Conservation (phyloP, 2,329 filamentous ascomycete species). For the Penicillium sp. region DNA sequence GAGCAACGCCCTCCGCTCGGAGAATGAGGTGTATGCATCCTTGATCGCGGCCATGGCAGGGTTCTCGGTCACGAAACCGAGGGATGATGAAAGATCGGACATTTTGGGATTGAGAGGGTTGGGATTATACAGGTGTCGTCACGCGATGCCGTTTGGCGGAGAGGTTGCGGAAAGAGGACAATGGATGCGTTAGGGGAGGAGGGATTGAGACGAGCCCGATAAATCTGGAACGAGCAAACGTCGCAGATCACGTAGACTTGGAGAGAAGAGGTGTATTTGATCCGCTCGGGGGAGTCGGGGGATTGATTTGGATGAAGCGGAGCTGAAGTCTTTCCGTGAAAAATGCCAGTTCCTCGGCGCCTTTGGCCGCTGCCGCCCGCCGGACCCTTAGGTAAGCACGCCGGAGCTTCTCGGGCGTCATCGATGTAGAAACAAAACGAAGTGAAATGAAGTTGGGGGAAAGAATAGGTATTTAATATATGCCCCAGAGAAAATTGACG, state of each 20-base stretch:
- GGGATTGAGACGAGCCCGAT: slow-evolving; percentile 35
- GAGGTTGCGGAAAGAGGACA: slow-evolving; percentile 29
- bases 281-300: slow-evolving; percentile 28
- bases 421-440: neutral
- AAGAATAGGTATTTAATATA: neutral
- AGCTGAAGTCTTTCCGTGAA: slow-evolving; percentile 34
- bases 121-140: slow-evolving; percentile 27
- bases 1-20: slow-evolving; percentile 82
- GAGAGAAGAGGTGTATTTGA: slow-evolving; percentile 25
- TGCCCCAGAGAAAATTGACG: neutral
- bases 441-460: neutral
- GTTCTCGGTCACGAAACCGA: slow-evolving; percentile 74
- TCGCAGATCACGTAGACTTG: slow-evolving; percentile 21
- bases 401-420: neutral
- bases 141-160: slow-evolving; percentile 30
- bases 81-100: slow-evolving; percentile 51
- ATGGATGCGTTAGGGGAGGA: slow-evolving; percentile 21
- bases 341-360: slow-evolving; percentile 41
- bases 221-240: slow-evolving; percentile 27
- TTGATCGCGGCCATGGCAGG: slow-evolving; percentile 69
- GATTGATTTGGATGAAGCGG: slow-evolving; percentile 21
- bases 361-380: slow-evolving; percentile 33
- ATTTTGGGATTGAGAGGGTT: slow-evolving; percentile 34
- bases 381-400: slow-evolving; percentile 25
- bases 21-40: slow-evolving; percentile 81